Conservation (phyloP, 2,329 filamentous ascomycete species). For the Ilyonectria robusta region DNA sequence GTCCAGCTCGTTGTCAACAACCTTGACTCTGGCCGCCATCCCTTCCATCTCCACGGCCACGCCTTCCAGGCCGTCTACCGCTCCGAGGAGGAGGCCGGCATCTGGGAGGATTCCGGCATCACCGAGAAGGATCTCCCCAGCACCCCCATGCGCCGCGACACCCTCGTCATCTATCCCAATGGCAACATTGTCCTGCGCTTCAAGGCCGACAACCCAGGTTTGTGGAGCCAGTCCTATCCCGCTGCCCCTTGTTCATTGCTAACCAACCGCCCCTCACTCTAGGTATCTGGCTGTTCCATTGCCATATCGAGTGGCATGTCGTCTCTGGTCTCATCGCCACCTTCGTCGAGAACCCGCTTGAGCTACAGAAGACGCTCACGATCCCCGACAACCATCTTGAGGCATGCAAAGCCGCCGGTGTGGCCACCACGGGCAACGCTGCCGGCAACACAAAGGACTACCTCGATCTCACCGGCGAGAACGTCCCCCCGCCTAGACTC, state of each 20-base stretch:
- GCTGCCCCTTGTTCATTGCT: neutral
- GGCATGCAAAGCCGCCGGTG: slow-evolving; percentile 67
- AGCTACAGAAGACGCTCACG: slow-evolving; percentile 71
- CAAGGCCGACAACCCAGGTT: slow-evolving; percentile 75
- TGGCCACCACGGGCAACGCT: slow-evolving; percentile 77
- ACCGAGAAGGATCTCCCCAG: slow-evolving; percentile 63
- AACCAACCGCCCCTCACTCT: neutral
- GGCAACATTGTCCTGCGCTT: slow-evolving; percentile 81
- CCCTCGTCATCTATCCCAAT: slow-evolving; percentile 74
- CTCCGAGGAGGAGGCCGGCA: slow-evolving; percentile 69
- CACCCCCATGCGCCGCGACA: slow-evolving; percentile 78
- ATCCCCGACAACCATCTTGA: slow-evolving; percentile 74
- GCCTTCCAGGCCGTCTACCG: slow-evolving; percentile 79
- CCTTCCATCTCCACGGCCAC: slow-evolving; percentile 85
- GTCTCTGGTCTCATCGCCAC: slow-evolving; percentile 75
- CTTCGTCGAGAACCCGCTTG: slow-evolving; percentile 74
- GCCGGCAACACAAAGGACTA: slow-evolving; percentile 78
- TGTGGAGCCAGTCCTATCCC: slow-evolving; percentile 30
- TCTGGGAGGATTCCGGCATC: slow-evolving; percentile 61
- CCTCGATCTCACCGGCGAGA: slow-evolving; percentile 75
- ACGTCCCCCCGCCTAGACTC: slow-evolving; percentile 67
- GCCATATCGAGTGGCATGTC: slow-evolving; percentile 86
- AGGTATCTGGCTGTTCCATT: slow-evolving; percentile 83
- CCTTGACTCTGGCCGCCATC: slow-evolving; percentile 78
- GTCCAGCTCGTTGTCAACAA: slow-evolving; percentile 85